A percentile compares a stretch with the other conserved stretches of the same genome.
phyloP scores from a whole-genome alignment of 2,329 filamentous ascomycete genomes.

The Cercospora nicotianae region DNA sequence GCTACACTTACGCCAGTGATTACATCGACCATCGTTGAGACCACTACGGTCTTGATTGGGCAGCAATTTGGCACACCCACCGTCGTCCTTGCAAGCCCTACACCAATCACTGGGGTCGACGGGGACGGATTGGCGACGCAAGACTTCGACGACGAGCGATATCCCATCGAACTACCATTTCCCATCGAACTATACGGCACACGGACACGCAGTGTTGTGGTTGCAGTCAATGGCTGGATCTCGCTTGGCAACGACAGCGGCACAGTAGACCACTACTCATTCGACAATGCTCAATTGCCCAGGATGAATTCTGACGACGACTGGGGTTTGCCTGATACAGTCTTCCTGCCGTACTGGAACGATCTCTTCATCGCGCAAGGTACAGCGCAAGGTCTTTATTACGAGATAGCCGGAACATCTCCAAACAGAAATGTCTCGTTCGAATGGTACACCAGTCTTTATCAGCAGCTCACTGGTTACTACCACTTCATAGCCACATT shows the following conservation, averaged over 20 bases:
- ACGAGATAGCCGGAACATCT: slow-evolving; percentile 16
- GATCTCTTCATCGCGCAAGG: slow-evolving; percentile 26
- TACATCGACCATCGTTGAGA: slow-evolving; percentile 2
- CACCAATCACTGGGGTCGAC: slow-evolving; percentile 1
- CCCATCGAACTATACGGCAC: not conserved
- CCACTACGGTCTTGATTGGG: slow-evolving; percentile 11
- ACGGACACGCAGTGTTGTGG: not conserved
- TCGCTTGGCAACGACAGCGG: slow-evolving; percentile 4
- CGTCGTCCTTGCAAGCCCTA: slow-evolving; percentile 8
- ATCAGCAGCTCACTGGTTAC: slow-evolving; percentile 13
- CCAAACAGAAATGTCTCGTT: slow-evolving; percentile 19
- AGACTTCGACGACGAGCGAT: slow-evolving; percentile 9
- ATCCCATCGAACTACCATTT: slow-evolving; percentile 7
- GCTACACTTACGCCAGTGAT: not conserved
- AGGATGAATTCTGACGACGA: slow-evolving; percentile 9
- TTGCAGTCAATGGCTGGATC: slow-evolving; percentile 15
- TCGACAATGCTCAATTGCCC: slow-evolving; percentile 11
- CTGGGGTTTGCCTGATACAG: slow-evolving; percentile 12
- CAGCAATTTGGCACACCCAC: slow-evolving; percentile 10
- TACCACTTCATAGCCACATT: slow-evolving; percentile 15
- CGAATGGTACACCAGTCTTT: slow-evolving; percentile 24
- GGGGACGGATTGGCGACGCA: slow-evolving; percentile 1
- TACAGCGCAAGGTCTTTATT: slow-evolving; percentile 28
- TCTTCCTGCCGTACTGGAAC: slow-evolving; percentile 26
- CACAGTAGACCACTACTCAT: slow-evolving; percentile 7